Percentiles rank a stretch among this genome's conserved stretches.
phyloP scores from a whole-genome alignment of 371 early-diverging fungal species.

The Phascolomyces articulosus region DNA sequence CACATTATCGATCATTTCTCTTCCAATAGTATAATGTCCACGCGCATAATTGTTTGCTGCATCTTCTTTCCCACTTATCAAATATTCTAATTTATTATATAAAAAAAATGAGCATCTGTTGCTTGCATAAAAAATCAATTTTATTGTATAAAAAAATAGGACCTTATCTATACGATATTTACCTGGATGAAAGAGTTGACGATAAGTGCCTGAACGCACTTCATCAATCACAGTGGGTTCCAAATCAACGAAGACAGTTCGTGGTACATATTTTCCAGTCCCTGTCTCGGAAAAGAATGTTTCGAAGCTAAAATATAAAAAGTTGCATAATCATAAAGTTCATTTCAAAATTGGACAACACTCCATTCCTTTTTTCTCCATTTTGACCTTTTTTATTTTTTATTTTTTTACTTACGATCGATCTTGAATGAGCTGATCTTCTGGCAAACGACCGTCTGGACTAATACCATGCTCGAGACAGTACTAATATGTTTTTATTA shows the following conservation, averaged over 20 bases:
- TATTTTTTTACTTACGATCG: slow-evolving; percentile 16
- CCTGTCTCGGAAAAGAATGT: slow-evolving; percentile 97
- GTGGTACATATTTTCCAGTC: slow-evolving; percentile 97
- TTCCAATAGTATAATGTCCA: slow-evolving; percentile 99
- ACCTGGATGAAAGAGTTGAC: slow-evolving; percentile 96
- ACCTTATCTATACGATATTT: neutral
- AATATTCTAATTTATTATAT: slow-evolving; percentile 63
- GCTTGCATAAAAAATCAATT: too few relatives aligned
- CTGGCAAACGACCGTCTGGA: slow-evolving; percentile 89
- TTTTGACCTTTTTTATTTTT: too few relatives aligned
- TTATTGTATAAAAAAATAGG: too few relatives aligned
- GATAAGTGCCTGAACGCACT: slow-evolving; percentile 95
- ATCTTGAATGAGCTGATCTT: slow-evolving; percentile 27
- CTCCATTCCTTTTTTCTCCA: too few relatives aligned
- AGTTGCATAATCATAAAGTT: neutral
- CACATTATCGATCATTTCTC: slow-evolving; percentile 96
- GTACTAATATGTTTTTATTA: slow-evolving; percentile 65
- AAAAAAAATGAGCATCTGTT: too few relatives aligned
- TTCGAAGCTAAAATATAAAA: slow-evolving; percentile 30
- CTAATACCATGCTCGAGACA: slow-evolving; percentile 97
- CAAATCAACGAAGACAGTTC: slow-evolving; percentile 97
- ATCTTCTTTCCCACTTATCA: slow-evolving; percentile 99
- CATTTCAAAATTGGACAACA: neutral
- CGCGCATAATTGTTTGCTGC: slow-evolving; percentile 99
- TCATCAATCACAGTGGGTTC: slow-evolving; percentile 98